phyloP scores from a whole-genome alignment of 192 early-diverging fungal genomes.

The Podila verticillata region DNA sequence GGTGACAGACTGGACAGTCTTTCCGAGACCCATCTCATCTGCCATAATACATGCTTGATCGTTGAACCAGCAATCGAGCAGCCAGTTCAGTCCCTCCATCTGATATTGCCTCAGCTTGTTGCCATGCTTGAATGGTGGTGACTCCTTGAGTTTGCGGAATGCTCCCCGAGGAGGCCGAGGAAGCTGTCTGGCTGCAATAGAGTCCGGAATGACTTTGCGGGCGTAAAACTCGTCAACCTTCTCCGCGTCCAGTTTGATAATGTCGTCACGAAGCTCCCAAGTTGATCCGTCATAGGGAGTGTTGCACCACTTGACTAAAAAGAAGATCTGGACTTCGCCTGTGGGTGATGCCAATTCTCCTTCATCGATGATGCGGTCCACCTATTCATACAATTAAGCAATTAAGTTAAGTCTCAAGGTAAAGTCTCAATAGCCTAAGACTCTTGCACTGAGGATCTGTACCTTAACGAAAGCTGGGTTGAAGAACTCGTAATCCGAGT shows the following conservation, averaged over 20 bases:
- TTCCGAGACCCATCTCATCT: slow-evolving; percentile 96
- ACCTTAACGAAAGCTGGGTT: slow-evolving; percentile 74
- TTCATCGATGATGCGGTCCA: slow-evolving; percentile 87
- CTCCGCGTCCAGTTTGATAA: slow-evolving; percentile 66
- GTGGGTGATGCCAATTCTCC: slow-evolving; percentile 69
- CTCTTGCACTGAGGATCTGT: neutral
- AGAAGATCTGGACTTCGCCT: slow-evolving; percentile 67
- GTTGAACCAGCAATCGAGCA: slow-evolving; percentile 82
- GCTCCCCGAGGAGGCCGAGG: slow-evolving; percentile 56
- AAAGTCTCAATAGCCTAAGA: neutral
- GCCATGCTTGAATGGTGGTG: slow-evolving; percentile 76
- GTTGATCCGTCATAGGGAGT: slow-evolving; percentile 77
- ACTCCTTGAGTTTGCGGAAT: slow-evolving; percentile 67
- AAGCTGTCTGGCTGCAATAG: slow-evolving; percentile 56
- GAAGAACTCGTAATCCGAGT: slow-evolving; percentile 67
- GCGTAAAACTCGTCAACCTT: slow-evolving; percentile 75
- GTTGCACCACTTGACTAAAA: slow-evolving; percentile 81
- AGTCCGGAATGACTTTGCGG: slow-evolving; percentile 64
- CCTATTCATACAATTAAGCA: slow-evolving; percentile 41
- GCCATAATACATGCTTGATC: slow-evolving; percentile 96
- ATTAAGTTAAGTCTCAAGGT: neutral
- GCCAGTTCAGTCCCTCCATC: slow-evolving; percentile 87
- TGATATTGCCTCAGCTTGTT: slow-evolving; percentile 80
- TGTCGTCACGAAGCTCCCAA: slow-evolving; percentile 72
- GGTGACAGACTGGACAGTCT: slow-evolving; percentile 84